phyloP scores from a whole-genome alignment of 2,329 filamentous ascomycete species.

The Aspergillus fischeri region DNA sequence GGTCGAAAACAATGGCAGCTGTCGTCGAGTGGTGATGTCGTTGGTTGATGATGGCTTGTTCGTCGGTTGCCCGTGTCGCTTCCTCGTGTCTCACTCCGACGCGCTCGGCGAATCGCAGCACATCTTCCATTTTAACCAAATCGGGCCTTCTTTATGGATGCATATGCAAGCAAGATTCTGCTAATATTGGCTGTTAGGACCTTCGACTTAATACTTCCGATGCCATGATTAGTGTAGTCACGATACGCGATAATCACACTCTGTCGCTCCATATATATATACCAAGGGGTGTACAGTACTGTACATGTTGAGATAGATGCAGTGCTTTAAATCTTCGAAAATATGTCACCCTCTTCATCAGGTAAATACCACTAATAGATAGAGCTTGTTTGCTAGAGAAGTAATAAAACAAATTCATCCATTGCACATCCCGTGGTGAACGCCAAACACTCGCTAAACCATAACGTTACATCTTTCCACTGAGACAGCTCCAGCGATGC shows the following conservation, averaged over 20 bases:
- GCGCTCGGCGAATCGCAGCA: conserved; percentile 1
- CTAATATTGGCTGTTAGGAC: not conserved
- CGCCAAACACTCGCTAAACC: conserved; percentile 4
- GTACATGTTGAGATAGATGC: not conserved
- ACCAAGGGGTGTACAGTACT: not conserved
- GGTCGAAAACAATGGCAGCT: not conserved
- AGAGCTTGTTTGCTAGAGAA: not conserved
- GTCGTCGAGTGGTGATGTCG: conserved; percentile 8
- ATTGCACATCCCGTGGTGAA: not conserved
- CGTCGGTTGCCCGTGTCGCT: not conserved
- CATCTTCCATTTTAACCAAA: not conserved
- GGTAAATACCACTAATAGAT: not conserved
- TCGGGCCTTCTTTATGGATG: not conserved
- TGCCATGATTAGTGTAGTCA: not conserved
- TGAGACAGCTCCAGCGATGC: not conserved
- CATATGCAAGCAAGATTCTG: not conserved
- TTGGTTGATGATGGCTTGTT: conserved; percentile 3
- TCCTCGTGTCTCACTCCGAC: conserved; percentile 11
- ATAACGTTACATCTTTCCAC: not conserved
- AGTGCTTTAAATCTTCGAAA: not conserved
- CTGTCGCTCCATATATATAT: not conserved
- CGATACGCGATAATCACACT: not conserved
- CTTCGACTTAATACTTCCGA: not conserved
- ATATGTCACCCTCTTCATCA: not conserved
- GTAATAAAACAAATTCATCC: not conserved